Evolutionary conservation across 768 basidiomycete species (phyloP).

Genomic region (Sarcodon aspratus): DNA sequence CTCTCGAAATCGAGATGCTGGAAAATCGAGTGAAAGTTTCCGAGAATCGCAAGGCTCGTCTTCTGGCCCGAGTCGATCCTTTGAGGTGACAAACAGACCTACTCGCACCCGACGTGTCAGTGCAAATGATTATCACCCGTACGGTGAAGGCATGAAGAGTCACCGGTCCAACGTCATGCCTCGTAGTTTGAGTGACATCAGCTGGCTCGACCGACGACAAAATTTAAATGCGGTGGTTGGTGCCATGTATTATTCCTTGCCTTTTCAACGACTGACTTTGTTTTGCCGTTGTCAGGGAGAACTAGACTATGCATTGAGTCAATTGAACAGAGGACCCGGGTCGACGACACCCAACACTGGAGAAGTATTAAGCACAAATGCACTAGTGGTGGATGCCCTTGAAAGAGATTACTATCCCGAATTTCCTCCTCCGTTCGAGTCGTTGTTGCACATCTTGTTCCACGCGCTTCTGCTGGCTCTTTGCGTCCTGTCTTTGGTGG

Average conservation of each 20-base stretch:
- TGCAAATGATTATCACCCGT: slow-evolving; percentile 27
- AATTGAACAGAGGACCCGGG: slow-evolving; percentile 32
- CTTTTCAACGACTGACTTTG: slow-evolving; percentile 3
- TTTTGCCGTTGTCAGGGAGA: slow-evolving; percentile 40
- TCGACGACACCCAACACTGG: slow-evolving; percentile 41
- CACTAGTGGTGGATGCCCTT: slow-evolving; percentile 18
- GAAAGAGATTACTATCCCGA: slow-evolving; percentile 13
- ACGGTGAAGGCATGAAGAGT: slow-evolving; percentile 19
- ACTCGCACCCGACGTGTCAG: slow-evolving; percentile 43
- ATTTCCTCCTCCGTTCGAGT: slow-evolving; percentile 25
- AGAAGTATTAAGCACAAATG: slow-evolving; percentile 32
- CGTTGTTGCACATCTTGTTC: slow-evolving; percentile 37
- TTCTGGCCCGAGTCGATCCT: slow-evolving; percentile 24
- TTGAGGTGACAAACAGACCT: slow-evolving; percentile 40
- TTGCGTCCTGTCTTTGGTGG: slow-evolving; percentile 42
- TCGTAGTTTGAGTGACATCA: slow-evolving; percentile 56
- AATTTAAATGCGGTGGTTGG: slow-evolving; percentile 62
- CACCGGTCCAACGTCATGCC: slow-evolving; percentile 28
- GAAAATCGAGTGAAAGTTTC: neutral
- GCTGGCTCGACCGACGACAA: slow-evolving; percentile 68
- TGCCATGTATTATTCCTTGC: slow-evolving; percentile 5
- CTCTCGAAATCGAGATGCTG: no score
- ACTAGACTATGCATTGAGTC: slow-evolving; percentile 56
- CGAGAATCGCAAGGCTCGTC: slow-evolving; percentile 13
- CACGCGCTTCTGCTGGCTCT: slow-evolving; percentile 51